Conservation (phyloP, 2,329 filamentous ascomycete genomes). For the Trichoderma arundinaceum region DNA sequence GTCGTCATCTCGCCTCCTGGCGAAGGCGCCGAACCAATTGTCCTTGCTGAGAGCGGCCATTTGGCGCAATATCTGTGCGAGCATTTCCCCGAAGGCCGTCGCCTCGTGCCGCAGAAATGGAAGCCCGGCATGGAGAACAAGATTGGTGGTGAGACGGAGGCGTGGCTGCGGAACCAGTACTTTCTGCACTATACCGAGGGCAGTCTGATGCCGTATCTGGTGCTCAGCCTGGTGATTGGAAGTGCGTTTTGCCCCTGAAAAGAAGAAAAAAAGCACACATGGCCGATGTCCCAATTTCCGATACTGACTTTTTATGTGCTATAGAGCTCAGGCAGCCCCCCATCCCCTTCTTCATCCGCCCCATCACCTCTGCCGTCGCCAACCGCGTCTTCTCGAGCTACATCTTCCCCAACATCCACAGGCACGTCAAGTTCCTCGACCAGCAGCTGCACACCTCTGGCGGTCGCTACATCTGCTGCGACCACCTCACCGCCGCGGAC, state of each 20-base stretch:
- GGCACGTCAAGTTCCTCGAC: constrained; percentile 58
- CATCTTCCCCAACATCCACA: constrained; percentile 55
- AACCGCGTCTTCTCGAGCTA: constrained; percentile 48
- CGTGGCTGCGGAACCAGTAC: constrained; percentile 66
- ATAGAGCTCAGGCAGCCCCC: constrained; percentile 52
- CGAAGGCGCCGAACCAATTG: constrained; percentile 51
- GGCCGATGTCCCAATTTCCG: background rate
- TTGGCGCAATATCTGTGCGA: constrained; percentile 85
- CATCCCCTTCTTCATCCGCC: constrained; percentile 60
- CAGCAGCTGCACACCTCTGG: constrained; percentile 54
- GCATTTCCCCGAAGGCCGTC: constrained; percentile 55
- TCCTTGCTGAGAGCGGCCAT: constrained; percentile 80
- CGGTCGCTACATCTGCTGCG: constrained; percentile 56
- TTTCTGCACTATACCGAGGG: constrained; percentile 87
- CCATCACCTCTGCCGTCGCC: constrained; percentile 55
- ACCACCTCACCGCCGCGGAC: constrained; percentile 57
- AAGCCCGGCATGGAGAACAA: constrained; percentile 63
- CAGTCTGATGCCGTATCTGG: constrained; percentile 74
- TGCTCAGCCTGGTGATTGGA: constrained; percentile 66
- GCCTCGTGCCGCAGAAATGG: constrained; percentile 60
- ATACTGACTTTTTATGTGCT: background rate
- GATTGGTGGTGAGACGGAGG: constrained; percentile 65
- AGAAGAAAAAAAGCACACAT: background rate
- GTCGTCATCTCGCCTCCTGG: constrained; percentile 64
- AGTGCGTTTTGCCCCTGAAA: constrained; percentile 45